Evolutionary conservation across 2,329 filamentous ascomycete genomes (phyloP), one percentile per base, ranked within the genome.

Genomic region (Colletotrichum coccodes): DNA sequence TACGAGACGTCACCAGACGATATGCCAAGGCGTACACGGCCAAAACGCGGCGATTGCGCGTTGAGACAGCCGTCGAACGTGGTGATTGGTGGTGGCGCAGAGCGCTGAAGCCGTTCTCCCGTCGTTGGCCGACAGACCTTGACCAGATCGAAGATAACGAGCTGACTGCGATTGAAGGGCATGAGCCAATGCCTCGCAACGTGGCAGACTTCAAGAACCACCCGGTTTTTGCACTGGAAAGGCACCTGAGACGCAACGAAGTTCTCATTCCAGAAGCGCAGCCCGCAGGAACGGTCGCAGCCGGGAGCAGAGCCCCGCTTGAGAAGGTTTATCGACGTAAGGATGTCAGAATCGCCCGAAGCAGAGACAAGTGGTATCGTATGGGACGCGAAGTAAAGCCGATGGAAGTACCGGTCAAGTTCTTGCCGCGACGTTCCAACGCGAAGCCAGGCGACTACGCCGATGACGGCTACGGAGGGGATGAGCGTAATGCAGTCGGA

Each of bases 11-110:
- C 0, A 99, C 96, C 0, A 87, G 90, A 63, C 89, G 96, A 18
- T 99, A 99, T 76, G 87, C 91, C 1, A 97, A 96, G 78, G 91
- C 92, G 0, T 98, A 92, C 80, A 96, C 94, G 73, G 93, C 95
- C 26, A 98, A 98, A 80, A 97, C 95, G 1, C 88, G 93, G 26
- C 94, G 90, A 71, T 80, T 88, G 67, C 90, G 96, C n/a, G 87
- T 99, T 2, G 96, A 98, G 54, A 79, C 76, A 36, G 78, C 84
- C 77, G 50, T 84, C 82, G 79, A 85, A 72, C 74, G 81, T 11
- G 86, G 82, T 0, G 81, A 81, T 11, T 75, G 75, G 60, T 91
- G 89, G 89, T 89, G 87, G 85, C 80, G 79, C 3, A 83, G 79
- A 58, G 83, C 83, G 0, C 80, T 90, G 78, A 81, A 80, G 67